These are phyloP conservation scores for Diophrys appendiculata DNA, from an alignment of 73 alveolate species.

Conservation along the genomic window DNA sequence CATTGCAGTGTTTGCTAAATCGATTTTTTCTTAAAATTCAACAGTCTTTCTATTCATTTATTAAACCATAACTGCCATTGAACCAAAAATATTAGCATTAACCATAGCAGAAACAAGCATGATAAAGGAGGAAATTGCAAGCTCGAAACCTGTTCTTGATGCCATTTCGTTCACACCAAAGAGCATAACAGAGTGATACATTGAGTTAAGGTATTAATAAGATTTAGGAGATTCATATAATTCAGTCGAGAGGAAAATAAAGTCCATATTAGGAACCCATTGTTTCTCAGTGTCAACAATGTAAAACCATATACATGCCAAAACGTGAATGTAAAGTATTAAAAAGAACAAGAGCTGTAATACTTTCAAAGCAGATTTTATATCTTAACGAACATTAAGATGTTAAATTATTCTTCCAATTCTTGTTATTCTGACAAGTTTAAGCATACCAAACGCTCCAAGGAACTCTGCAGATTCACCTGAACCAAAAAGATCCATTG, in stretches of 20 bases:
- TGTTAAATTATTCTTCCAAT: slow-evolving; percentile 5
- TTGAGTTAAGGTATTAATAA: slow-evolving; percentile 24
- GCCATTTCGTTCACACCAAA: slow-evolving; percentile 6
- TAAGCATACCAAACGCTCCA: slow-evolving; percentile 49
- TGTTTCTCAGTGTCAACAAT: slow-evolving; percentile 11
- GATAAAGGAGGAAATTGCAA: not conserved
- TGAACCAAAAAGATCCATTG: slow-evolving; percentile 17
- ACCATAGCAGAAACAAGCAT: slow-evolving; percentile 14
- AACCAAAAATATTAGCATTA: slow-evolving; percentile 25
- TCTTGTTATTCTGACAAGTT: slow-evolving; percentile 21
- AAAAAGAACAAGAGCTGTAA: slow-evolving; percentile 22
- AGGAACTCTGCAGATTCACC: too few species aligned
- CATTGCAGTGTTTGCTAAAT: slow-evolving; percentile 28
- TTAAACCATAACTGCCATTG: slow-evolving; percentile 9
- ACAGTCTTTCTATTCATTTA: slow-evolving; percentile 8
- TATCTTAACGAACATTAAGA: slow-evolving; percentile 6
- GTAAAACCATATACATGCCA: slow-evolving; percentile 26
- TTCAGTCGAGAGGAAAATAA: not conserved
- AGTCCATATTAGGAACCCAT: slow-evolving; percentile 43
- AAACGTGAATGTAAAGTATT: slow-evolving; percentile 25
- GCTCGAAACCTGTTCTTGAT: slow-evolving; percentile 3
- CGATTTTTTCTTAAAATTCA: slow-evolving; percentile 12
- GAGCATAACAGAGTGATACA: slow-evolving; percentile 44
- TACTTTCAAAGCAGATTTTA: slow-evolving; percentile 19
- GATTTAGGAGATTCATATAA: not conserved